phyloP scores from a whole-genome alignment of 2,329 filamentous ascomycete species.

The Periconia digitata region DNA sequence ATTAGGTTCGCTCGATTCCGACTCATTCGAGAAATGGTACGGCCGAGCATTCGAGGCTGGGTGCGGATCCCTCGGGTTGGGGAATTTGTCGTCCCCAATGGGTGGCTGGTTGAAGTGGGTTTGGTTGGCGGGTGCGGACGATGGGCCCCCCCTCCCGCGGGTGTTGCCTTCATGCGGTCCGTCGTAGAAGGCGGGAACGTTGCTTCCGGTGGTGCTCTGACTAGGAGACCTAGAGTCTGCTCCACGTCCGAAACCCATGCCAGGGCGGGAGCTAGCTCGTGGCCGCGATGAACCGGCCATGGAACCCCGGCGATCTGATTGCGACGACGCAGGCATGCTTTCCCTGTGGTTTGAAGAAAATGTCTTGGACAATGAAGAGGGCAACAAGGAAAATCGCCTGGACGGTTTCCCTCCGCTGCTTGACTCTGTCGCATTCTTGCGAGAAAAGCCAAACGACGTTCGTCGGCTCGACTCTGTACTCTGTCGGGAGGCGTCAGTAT shows the following conservation, averaged over 20 bases:
- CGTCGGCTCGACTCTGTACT: slow-evolving; percentile 53
- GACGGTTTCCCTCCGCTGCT: slow-evolving; percentile 44
- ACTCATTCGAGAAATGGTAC: slow-evolving; percentile 36
- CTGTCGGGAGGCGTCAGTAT: slow-evolving; percentile 56
- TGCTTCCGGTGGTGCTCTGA: slow-evolving; percentile 48
- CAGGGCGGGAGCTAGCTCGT: slow-evolving; percentile 35
- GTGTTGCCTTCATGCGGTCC: slow-evolving; percentile 37
- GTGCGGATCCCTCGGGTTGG: slow-evolving; percentile 34
- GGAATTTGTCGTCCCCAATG: slow-evolving; percentile 41
- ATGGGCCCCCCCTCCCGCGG: slow-evolving; percentile 28
- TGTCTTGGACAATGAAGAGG: slow-evolving; percentile 51
- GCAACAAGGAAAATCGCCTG: slow-evolving; percentile 54
- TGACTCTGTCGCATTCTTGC: slow-evolving; percentile 47
- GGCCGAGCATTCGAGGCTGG: slow-evolving; percentile 26
- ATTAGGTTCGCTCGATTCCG: slow-evolving; percentile 38
- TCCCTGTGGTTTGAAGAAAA: slow-evolving; percentile 44
- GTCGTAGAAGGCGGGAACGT: slow-evolving; percentile 48
- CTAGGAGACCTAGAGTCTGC: slow-evolving; percentile 46
- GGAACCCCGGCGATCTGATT: slow-evolving; percentile 39
- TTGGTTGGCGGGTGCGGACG: slow-evolving; percentile 38
- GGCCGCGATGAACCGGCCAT: slow-evolving; percentile 22
- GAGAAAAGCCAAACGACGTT: slow-evolving; percentile 53
- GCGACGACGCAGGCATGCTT: slow-evolving; percentile 31
- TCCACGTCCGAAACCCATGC: slow-evolving; percentile 49
- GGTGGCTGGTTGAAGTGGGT: slow-evolving; percentile 37